Evolutionary conservation across 2,329 filamentous ascomycete species (phyloP).

Genomic region (Trichophyton equinum): DNA sequence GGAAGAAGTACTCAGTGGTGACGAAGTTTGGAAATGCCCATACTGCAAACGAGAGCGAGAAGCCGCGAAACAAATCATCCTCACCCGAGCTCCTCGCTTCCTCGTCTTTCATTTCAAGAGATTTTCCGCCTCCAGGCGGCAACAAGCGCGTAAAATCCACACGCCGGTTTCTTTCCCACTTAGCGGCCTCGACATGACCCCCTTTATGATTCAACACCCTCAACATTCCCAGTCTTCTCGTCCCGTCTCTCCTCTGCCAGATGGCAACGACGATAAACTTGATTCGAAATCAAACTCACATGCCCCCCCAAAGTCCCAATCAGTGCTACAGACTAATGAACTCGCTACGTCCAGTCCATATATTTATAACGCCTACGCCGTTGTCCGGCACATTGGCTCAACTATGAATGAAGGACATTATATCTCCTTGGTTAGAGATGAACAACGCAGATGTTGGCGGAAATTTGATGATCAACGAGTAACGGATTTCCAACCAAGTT

Average conservation of each 20-base stretch:
- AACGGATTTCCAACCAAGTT: constrained; percentile 45
- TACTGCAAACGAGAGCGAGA: constrained; percentile 56
- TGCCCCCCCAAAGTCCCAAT: constrained; percentile 34
- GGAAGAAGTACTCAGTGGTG: constrained; percentile 54
- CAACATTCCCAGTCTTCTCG: neutral
- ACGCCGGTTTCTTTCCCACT: constrained; percentile 66
- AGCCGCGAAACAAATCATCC: constrained; percentile 56
- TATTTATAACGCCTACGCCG: constrained; percentile 73
- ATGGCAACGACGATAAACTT: constrained; percentile 12
- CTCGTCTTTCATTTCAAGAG: constrained; percentile 68
- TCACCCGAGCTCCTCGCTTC: constrained; percentile 67
- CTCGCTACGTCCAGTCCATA: constrained; percentile 42
- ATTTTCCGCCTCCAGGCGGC: constrained; percentile 46
- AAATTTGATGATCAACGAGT: constrained; percentile 48
- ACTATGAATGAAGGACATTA: constrained; percentile 68
- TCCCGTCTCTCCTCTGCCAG: constrained; percentile 24
- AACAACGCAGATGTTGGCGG: constrained; percentile 45
- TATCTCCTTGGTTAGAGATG: constrained; percentile 54
- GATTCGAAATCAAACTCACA: constrained; percentile 43
- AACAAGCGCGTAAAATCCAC: constrained; percentile 53
- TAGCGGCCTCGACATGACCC: constrained; percentile 51
- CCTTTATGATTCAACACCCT: constrained; percentile 42
- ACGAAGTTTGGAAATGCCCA: constrained; percentile 60
- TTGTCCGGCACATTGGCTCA: constrained; percentile 62
- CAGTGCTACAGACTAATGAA: constrained; percentile 12